Base-by-base conservation (phyloP, 805 yeast species). In the Teunomyces funiuensis region DNA sequence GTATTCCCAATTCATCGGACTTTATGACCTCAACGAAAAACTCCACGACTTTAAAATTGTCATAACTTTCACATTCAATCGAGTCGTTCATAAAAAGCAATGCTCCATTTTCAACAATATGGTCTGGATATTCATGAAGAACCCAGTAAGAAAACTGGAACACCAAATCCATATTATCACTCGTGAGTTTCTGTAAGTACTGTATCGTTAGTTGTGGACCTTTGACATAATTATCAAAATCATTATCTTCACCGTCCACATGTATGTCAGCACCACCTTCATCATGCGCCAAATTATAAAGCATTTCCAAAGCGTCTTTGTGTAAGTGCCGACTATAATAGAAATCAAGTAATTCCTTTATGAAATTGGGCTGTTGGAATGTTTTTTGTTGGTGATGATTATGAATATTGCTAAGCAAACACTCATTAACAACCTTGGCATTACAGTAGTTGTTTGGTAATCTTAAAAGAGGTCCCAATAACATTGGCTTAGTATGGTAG, bases 401-500 rank as follows among this genome's bases (percentile, higher is more conserved):
- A 31, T 57, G 58, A 9, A 61, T 29, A 42, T 73, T 65, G 3
- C 63, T 55, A 8, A 72, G 58, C 20, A 88, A 71, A 38, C 77
- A 73, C 8, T 63, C 59, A 37, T 78, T 77, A 1, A 88, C 95
- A 2, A 78, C 70, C 1, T 69, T 66, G 4, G 83, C 73, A 51
- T 83, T 82, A 65, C 97, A 88, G 50, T 72, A 69, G 58, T 90
- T 93, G 19, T 79, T 76, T 0, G 75, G 74, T 2, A 88, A 73
- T 37, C 98, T 71, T 4, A 91, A 70, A 15, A 91, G 75, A 0
- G 98, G 93, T 0, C 91, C 96, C 10, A 91, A 75, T 57, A 91
- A 70, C 46, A 83, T 75, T 0, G 87, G 85, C 41, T 79, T 79
- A 22, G 79, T 77, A n/a, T 79, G 57, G 43, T 80, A 68, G 56